Evolutionary conservation across 108 stramenopile species (phyloP).

Genomic region (Fragilaria radians): DNA sequence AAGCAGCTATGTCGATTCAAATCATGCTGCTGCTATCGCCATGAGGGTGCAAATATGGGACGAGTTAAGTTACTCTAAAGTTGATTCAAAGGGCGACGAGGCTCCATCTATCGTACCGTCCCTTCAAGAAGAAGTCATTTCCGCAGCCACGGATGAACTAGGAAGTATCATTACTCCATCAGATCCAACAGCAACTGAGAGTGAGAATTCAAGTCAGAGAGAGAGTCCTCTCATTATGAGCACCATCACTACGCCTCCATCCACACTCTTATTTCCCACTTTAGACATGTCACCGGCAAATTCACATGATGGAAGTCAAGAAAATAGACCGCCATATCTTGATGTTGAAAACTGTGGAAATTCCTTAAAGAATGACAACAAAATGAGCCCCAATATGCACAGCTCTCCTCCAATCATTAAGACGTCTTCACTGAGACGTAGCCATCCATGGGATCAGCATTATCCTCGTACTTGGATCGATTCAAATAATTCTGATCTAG

Average conservation of each 20-base stretch:
- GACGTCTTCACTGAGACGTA: background rate
- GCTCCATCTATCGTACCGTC: background rate
- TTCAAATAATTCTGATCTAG: background rate
- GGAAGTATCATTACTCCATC: conserved; percentile 4
- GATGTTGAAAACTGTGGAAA: too few species aligned
- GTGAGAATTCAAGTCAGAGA: background rate
- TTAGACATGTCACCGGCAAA: background rate
- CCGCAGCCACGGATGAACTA: background rate
- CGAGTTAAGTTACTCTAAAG: conserved; percentile 24
- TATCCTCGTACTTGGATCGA: background rate
- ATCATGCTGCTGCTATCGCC: conserved; percentile 22
- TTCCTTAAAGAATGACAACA: too few species aligned
- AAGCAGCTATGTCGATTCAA: background rate
- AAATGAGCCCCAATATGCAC: too few species aligned
- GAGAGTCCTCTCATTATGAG: background rate
- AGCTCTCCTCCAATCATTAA: background rate
- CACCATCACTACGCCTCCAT: background rate
- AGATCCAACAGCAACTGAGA: background rate
- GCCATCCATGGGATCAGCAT: background rate
- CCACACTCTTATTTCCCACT: background rate
- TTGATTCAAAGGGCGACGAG: background rate
- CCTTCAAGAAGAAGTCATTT: background rate
- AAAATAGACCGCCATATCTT: too few species aligned
- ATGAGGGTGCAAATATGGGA: conserved; percentile 37
- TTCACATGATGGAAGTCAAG: background rate